Evolutionary conservation across 2,329 filamentous ascomycete species (phyloP).

Genomic region (Apiospora rasikravindrae): DNA sequence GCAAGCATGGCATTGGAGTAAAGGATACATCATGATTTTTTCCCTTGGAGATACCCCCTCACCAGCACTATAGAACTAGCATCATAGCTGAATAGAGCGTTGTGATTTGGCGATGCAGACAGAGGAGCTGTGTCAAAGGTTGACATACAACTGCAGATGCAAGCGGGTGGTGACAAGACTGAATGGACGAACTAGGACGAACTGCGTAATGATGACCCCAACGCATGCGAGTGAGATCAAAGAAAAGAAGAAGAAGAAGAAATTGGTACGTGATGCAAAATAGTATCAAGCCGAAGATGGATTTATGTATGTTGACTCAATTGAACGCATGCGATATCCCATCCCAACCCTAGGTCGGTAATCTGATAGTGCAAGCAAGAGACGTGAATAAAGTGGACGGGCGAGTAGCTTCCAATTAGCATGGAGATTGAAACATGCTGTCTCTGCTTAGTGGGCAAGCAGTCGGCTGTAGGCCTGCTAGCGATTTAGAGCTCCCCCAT

Average conservation of each 20-base stretch:
- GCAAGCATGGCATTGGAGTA: conserved; percentile 14
- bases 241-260: neutral
- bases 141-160: neutral
- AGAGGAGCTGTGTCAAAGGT: neutral
- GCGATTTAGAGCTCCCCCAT: neutral
- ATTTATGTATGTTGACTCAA: neutral
- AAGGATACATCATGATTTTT: conserved; percentile 1
- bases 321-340: neutral
- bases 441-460: conserved; percentile 20
- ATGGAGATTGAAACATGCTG: neutral
- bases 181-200: neutral
- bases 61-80: neutral
- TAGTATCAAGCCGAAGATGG: neutral
- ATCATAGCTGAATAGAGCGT: neutral
- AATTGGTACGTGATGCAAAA: neutral
- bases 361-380: neutral
- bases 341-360: neutral
- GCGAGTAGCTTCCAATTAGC: neutral
- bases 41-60: conserved; percentile 2
- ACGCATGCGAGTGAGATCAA: neutral
- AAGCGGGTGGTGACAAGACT: neutral
- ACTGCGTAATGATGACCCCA: neutral
- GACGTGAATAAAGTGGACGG: neutral
- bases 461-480: conserved; percentile 18
- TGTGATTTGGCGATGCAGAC: neutral